Percentiles rank a stretch among this genome's conserved stretches.
These are phyloP conservation scores for Przewalskia tangutica DNA, from an alignment of 257 asterid genomes.

Conservation along the genomic window DNA sequence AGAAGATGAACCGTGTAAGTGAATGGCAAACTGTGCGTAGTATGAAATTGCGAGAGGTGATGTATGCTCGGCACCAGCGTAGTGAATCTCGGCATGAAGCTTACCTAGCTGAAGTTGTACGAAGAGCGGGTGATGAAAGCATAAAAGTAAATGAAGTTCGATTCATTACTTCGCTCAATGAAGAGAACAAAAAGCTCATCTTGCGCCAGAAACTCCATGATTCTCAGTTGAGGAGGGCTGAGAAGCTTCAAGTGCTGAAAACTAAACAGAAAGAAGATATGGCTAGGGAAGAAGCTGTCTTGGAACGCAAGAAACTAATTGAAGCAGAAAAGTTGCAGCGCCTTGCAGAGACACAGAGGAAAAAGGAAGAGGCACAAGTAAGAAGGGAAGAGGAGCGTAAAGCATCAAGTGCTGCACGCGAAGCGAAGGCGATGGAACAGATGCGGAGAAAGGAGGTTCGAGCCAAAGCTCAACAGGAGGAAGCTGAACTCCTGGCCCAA, in stretches of 20 bases:
- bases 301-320: slow-evolving; percentile 83
- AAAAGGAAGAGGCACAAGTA: slow-evolving; percentile 95
- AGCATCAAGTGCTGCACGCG: slow-evolving; percentile 98
- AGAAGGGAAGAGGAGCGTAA: slow-evolving; percentile 98
- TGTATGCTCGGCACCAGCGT: slow-evolving; percentile 87
- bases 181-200: slow-evolving; percentile 88
- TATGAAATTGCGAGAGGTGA: slow-evolving; percentile 76
- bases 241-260: slow-evolving; percentile 79
- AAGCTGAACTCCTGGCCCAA: slow-evolving; percentile 97
- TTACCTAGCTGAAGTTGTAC: slow-evolving; percentile 83
- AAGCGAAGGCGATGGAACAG: slow-evolving; percentile 90
- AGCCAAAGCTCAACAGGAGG: slow-evolving; percentile 93
- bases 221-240: slow-evolving; percentile 91
- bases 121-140: slow-evolving; percentile 97
- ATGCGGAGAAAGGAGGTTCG: slow-evolving; percentile 86
- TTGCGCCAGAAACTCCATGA: slow-evolving; percentile 86
- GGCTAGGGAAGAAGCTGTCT: slow-evolving; percentile 98
- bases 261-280: slow-evolving; percentile 87
- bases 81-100: slow-evolving; percentile 97
- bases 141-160: slow-evolving; percentile 98
- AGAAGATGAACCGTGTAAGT: slow-evolving; percentile 82
- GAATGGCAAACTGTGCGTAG: slow-evolving; percentile 93
- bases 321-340: slow-evolving; percentile 98
- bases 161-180: slow-evolving; percentile 90
- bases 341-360: slow-evolving; percentile 81